Evolutionary conservation across 495 filamentous ascomycete species (phyloP).

Genomic region (Staphylotrichum tortipilum): DNA sequence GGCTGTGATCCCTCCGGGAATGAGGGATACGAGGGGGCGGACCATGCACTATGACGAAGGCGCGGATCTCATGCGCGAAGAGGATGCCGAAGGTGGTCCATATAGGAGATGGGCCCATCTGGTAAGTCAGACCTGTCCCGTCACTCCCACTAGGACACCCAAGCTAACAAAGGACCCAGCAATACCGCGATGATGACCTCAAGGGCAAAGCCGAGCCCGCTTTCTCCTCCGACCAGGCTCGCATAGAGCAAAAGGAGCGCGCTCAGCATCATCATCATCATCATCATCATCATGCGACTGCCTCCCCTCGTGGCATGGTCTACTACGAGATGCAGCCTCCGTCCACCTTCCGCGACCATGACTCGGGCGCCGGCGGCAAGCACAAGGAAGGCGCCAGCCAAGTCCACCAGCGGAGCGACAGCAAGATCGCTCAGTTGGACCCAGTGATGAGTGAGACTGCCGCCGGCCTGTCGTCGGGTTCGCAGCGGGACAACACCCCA

Average conservation of each 20-base stretch:
- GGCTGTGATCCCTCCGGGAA: constrained; percentile 66
- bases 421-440: constrained; percentile 5
- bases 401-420: constrained; percentile 28
- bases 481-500: constrained; percentile 28
- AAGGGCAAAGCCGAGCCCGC: constrained; percentile 76
- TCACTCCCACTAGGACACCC: not conserved
- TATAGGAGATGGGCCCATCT: constrained; percentile 61
- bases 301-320: not conserved
- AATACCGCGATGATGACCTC: constrained; percentile 60
- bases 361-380: not conserved
- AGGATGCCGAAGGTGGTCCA: constrained; percentile 45
- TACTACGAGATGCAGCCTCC: constrained; percentile 38
- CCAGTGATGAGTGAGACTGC: not conserved
- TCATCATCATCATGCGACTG: no score
- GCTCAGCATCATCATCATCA: no score
- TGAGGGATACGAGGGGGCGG: constrained; percentile 54
- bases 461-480: constrained; percentile 2
- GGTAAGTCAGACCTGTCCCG: constrained; percentile 38
- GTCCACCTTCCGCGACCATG: not conserved
- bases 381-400: not conserved
- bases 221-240: constrained; percentile 58
- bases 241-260: constrained; percentile 32
- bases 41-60: constrained; percentile 79
- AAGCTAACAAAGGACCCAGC: constrained; percentile 32
- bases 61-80: constrained; percentile 69